Evolutionary conservation across 192 early-diverging fungal species (phyloP), one percentile per base, ranked within the genome.

Genomic region (Coemansia sp.): DNA sequence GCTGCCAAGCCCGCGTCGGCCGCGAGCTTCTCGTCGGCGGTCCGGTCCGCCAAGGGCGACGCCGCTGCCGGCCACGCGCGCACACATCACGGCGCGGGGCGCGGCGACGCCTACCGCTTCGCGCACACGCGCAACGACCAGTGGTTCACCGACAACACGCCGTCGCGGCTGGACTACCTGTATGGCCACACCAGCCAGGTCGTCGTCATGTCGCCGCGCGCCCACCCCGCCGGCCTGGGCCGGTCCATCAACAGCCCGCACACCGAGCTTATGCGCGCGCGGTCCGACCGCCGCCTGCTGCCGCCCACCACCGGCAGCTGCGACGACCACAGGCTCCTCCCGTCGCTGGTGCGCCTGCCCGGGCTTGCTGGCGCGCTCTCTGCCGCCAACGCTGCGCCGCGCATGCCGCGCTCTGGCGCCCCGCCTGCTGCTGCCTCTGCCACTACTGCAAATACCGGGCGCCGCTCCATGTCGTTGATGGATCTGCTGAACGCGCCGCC

Each of bases 401-500:
- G n/a, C n/a, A n/a, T n/a, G n/a, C n/a, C n/a, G n/a, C n/a, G n/a
- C n/a, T n/a, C n/a, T n/a, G n/a, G n/a, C n/a, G n/a, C n/a, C n/a
- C n/a, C n/a, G n/a, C 38, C 32, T 8, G 3, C 35, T 0, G 18
- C 40, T 15, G 15, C 18, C 7, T 19, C 15, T 32, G 14, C 26
- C 15, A 18, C 41, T 30, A 41, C 70, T 19, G 64, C 55, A n/a
- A n/a, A n/a, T n/a, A n/a, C n/a, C n/a, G n/a, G n/a, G 46, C 51
- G 56, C 29, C 63, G 70, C 35, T 55, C 72, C 21, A 65, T 76
- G 72, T 76, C 72, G 27, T 41, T 76, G 51, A 65, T 76, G 72
- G 72, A 63, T 22, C 23, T 76, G 62, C 65, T 76, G 26, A 68
- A 76, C 46, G 72, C 65, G 4, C 65, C 72, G 48, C 72, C 72